phyloP scores from a whole-genome alignment of 805 yeast genomes.

The Priceomyces carsonii region DNA sequence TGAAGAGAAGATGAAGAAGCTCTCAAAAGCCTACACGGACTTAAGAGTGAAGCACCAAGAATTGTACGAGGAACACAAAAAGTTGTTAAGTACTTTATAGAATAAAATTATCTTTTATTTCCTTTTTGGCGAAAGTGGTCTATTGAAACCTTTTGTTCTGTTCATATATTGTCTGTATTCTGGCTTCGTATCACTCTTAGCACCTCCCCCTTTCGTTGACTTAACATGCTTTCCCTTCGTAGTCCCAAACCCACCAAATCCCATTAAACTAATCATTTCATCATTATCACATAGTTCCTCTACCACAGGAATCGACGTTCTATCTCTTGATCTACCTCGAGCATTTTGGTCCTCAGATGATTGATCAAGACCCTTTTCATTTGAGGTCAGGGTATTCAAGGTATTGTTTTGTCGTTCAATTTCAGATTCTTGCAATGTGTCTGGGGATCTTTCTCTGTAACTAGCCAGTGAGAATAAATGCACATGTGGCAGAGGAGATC shows the following conservation, averaged over 20 bases:
- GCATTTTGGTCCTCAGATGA: conserved; percentile 17
- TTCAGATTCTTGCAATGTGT: conserved; percentile 11
- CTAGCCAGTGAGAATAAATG: conserved; percentile 1
- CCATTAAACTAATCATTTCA: conserved; percentile 52
- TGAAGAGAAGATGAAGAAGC: conserved; percentile 46
- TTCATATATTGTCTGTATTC: conserved; percentile 64
- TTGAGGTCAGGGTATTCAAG: neutral
- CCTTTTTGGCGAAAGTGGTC: conserved; percentile 52
- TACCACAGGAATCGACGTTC: conserved; percentile 11
- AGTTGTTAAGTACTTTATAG: conserved; percentile 23
- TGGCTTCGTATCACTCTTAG: conserved; percentile 37
- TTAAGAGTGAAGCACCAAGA: conserved; percentile 61
- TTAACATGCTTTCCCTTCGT: conserved; percentile 59
- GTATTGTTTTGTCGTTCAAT: conserved; percentile 1
- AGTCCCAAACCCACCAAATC: conserved; percentile 54
- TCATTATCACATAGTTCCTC: conserved; percentile 15
- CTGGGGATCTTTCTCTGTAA: conserved; percentile 19
- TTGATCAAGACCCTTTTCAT: conserved; percentile 7
- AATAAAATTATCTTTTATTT: conserved; percentile 5
- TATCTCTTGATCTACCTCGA: conserved; percentile 24
- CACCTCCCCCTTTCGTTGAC: conserved; percentile 48
- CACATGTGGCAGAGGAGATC: conserved; percentile 21
- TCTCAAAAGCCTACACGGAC: conserved; percentile 61
- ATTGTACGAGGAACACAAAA: conserved; percentile 51
- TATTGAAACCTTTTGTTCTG: conserved; percentile 54